Conservation (phyloP, 2,329 filamentous ascomycete species). For the Pseudogymnoascus sp. region DNA sequence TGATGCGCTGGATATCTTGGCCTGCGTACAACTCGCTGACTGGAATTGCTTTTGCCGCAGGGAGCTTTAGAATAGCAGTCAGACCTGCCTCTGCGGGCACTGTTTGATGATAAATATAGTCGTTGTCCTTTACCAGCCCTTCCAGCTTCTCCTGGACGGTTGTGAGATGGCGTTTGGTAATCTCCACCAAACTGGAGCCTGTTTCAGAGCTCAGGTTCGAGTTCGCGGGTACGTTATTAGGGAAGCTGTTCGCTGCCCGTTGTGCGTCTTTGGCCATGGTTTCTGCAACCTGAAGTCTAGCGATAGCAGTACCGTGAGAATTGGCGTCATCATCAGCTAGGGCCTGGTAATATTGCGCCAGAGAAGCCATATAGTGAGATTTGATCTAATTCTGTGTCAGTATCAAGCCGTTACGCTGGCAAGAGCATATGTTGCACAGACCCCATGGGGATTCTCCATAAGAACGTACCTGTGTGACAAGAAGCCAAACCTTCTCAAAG, state of each 20-base stretch:
- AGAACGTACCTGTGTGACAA: conserved; percentile 62
- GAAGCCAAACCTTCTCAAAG: conserved; percentile 90
- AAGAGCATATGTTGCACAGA: neutral
- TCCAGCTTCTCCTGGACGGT: conserved; percentile 74
- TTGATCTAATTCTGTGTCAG: conserved; percentile 50
- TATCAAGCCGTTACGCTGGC: neutral
- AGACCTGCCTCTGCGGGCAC: conserved; percentile 81
- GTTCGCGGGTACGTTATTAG: conserved; percentile 67
- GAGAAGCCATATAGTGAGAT: conserved; percentile 71
- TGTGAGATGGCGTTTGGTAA: conserved; percentile 74
- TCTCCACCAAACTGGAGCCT: conserved; percentile 64
- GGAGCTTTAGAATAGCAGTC: conserved; percentile 77
- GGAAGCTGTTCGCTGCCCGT: conserved; percentile 71
- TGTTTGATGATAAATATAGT: conserved; percentile 95
- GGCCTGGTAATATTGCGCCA: conserved; percentile 91
- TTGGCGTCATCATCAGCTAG: conserved; percentile 84
- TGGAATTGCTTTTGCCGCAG: conserved; percentile 92
- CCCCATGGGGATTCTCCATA: too few relatives aligned
- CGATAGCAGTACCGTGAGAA: conserved; percentile 77
- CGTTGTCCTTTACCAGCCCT: conserved; percentile 82
- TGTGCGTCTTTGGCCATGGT: conserved; percentile 70
- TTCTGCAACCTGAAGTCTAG: conserved; percentile 76
- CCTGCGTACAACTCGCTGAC: conserved; percentile 95
- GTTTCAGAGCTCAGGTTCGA: conserved; percentile 82
- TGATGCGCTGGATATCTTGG: conserved; percentile 94